phyloP scores from a whole-genome alignment of 331 rosid genomes.

The Cucumis variabilis region DNA sequence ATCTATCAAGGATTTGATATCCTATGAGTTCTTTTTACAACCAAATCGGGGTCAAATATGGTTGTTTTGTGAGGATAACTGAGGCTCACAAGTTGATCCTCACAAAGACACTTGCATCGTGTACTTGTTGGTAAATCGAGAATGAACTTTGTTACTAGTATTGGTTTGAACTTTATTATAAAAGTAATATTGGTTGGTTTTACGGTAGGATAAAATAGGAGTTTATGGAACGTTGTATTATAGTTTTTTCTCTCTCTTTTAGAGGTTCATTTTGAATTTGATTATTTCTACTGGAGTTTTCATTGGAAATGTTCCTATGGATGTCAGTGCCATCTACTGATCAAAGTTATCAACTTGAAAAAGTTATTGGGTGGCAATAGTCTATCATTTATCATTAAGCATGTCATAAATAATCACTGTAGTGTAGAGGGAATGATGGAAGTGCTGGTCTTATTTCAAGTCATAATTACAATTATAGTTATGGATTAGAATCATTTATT shows the following conservation, averaged over 20 bases:
- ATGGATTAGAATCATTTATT: neutral
- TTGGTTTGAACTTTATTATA: neutral
- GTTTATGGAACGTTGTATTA: neutral
- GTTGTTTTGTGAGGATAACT: too few relatives aligned
- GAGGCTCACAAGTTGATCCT: neutral
- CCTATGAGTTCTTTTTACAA: neutral
- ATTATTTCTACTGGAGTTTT: neutral
- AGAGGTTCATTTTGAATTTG: neutral
- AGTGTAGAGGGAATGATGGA: neutral
- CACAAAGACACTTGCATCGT: neutral
- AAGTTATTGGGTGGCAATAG: neutral
- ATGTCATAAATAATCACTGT: neutral
- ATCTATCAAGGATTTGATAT: too few relatives aligned
- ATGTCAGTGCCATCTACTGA: neutral
- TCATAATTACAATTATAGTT: too few relatives aligned
- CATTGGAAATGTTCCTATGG: neutral
- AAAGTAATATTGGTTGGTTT: neutral
- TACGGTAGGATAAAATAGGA: neutral
- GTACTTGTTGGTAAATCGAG: neutral
- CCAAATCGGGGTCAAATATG: neutral
- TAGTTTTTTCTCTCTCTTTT: neutral
- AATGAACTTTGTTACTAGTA: neutral
- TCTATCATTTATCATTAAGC: neutral
- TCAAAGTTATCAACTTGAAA: neutral
- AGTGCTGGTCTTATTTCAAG: neutral